Percentiles rank a stretch among this genome's conserved stretches.
Evolutionary conservation across 257 asterid species (phyloP).

Genomic region (Solanum arcanum): DNA sequence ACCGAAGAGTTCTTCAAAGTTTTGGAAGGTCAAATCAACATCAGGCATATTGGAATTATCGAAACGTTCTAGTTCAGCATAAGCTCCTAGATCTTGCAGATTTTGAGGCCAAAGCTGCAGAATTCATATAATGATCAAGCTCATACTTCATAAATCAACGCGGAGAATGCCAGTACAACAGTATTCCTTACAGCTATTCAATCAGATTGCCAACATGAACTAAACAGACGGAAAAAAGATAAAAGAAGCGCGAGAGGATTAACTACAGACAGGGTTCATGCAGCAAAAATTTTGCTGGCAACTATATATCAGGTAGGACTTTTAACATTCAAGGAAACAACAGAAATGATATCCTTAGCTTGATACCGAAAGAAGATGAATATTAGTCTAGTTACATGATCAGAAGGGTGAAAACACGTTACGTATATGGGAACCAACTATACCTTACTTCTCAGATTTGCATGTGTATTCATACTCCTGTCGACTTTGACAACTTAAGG

Average conservation of each 20-base stretch:
- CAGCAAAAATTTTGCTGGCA: neutral
- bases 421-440: neutral
- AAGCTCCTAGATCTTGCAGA: constrained; percentile 81
- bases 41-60: constrained; percentile 70
- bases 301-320: neutral
- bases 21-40: constrained; percentile 66
- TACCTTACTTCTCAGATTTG: neutral
- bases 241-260: neutral
- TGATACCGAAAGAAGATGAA: neutral
- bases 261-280: neutral
- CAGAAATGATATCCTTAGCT: neutral
- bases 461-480: neutral
- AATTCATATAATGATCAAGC: neutral
- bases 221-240: neutral
- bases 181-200: neutral
- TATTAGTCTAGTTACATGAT: neutral
- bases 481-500: neutral
- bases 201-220: neutral
- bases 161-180: neutral
- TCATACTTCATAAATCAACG: neutral
- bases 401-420: neutral
- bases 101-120: constrained; percentile 81
- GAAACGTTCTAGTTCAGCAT: constrained; percentile 28
- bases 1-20: constrained; percentile 63
- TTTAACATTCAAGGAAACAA: neutral